Evolutionary conservation across 176 grass and related monocot species (phyloP).

Genomic region (Metroxylon sagu): DNA sequence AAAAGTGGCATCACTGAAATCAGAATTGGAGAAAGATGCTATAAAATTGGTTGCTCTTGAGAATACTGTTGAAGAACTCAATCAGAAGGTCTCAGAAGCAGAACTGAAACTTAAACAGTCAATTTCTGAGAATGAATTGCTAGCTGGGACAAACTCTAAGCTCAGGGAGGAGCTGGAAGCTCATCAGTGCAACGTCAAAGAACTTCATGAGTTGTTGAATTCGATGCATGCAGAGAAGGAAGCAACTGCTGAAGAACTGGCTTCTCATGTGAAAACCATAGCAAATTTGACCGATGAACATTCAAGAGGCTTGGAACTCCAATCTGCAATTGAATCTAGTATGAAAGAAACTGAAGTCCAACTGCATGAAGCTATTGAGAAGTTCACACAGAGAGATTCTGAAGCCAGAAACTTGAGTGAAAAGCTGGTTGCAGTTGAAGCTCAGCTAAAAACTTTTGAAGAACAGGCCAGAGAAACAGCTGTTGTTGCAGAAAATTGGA

Average conservation of each 20-base stretch:
- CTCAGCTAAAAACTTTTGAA: slow-evolving; percentile 1
- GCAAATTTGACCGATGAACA: slow-evolving; percentile 40
- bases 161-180: no score
- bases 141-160: no score
- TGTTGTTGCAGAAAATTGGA: not conserved
- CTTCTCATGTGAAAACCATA: slow-evolving; percentile 30
- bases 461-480: slow-evolving; percentile 4
- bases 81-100: no score
- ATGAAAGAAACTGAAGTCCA: slow-evolving; percentile 33
- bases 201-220: slow-evolving; percentile 37
- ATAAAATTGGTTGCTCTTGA: no score
- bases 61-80: no score
- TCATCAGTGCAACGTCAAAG: slow-evolving; percentile 10
- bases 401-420: slow-evolving; percentile 61
- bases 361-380: slow-evolving; percentile 28
- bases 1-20: no score
- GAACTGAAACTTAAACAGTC: no score
- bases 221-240: slow-evolving; percentile 33
- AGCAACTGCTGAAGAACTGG: slow-evolving; percentile 31
- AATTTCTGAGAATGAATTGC: no score
- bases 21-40: no score
- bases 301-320: slow-evolving; percentile 37
- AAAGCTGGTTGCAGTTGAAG: slow-evolving; percentile 20
- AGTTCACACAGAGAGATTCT: slow-evolving; percentile 38
- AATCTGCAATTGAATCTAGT: slow-evolving; percentile 27